These are phyloP conservation scores for Pyrus communis DNA, from an alignment of 306 rosid genomes.

Conservation along the genomic window DNA sequence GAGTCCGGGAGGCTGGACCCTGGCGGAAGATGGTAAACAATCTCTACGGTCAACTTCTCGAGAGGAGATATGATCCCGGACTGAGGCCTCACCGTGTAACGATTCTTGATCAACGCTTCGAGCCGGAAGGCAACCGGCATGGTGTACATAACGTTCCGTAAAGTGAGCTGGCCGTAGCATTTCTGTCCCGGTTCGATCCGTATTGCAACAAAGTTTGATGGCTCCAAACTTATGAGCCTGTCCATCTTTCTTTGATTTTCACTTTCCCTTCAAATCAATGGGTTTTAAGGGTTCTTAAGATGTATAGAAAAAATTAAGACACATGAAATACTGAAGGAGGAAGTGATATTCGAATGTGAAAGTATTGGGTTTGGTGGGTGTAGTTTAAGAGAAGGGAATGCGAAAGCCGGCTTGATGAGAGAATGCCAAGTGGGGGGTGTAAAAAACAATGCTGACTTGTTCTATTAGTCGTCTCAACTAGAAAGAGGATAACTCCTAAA, in stretches of 20 bases:
- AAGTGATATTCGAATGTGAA: constrained; percentile 8
- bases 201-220: constrained; percentile 55
- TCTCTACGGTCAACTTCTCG: constrained; percentile 46
- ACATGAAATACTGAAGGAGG: not conserved
- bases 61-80: constrained; percentile 78
- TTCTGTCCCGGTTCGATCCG: constrained; percentile 51
- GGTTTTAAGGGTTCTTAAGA: not conserved
- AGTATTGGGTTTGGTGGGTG: constrained; percentile 8
- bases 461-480: constrained; percentile 40
- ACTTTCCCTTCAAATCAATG: not conserved
- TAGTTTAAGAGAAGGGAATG: not conserved
- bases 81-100: constrained; percentile 60
- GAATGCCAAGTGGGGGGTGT: constrained; percentile 67
- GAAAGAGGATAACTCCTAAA: not conserved
- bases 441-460: constrained; percentile 65
- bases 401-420: constrained; percentile 48
- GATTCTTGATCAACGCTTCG: constrained; percentile 50
- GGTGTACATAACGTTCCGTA: constrained; percentile 84
- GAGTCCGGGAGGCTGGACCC: constrained; percentile 49
- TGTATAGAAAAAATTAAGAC: not conserved
- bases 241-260: constrained; percentile 40
- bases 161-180: constrained; percentile 47
- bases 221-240: constrained; percentile 72
- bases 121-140: constrained; percentile 89
- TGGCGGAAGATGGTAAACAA: constrained; percentile 45